Conservation (phyloP, 2,329 filamentous ascomycete species). For the Rutstroemia sp. region DNA sequence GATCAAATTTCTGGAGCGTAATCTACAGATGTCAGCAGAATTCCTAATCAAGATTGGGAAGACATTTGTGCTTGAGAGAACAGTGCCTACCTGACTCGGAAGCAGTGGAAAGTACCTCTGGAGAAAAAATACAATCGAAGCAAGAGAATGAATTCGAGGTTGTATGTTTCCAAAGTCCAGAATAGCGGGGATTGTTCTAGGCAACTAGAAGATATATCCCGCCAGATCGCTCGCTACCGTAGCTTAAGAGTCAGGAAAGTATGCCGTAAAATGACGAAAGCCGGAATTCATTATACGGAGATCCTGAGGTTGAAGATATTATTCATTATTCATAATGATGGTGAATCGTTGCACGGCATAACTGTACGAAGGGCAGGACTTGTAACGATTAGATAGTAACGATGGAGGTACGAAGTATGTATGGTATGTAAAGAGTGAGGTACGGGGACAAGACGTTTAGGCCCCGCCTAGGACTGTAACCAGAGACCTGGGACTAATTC, state of each 20-base stretch:
- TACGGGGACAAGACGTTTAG: background rate
- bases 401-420: no score
- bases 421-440: no score
- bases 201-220: constrained; percentile 6
- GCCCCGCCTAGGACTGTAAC: no score
- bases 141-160: background rate
- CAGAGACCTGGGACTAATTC: no score
- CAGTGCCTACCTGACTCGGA: background rate
- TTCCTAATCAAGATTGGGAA: background rate
- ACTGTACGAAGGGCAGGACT: background rate
- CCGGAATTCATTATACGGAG: no score
- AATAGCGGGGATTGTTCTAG: constrained; percentile 8
- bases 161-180: background rate
- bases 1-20: constrained; percentile 3
- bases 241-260: background rate
- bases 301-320: no score
- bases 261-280: no score
- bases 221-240: constrained; percentile 1
- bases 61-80: background rate
- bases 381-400: no score
- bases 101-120: background rate
- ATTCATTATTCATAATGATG: background rate
- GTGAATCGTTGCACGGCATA: constrained; percentile 1
- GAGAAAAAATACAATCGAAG: background rate
- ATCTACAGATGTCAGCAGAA: constrained; percentile 1